Evolutionary conservation across 208 protist genomes (phyloP), one percentile per base, ranked within the genome.

Genomic region (Strigomonas galati): DNA sequence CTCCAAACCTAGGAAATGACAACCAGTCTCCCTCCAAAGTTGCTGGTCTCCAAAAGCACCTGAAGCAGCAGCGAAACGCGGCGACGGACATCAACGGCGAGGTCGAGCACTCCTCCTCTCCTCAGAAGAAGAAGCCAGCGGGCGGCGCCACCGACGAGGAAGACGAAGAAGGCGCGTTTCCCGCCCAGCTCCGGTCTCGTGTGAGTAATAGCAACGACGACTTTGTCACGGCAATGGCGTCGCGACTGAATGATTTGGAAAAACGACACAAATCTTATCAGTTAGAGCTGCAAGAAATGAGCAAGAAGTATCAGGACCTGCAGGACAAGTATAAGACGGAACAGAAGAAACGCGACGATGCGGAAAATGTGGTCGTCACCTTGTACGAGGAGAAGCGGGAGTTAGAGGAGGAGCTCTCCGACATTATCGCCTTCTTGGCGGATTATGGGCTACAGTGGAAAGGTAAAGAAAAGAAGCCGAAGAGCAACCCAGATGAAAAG

Each of bases 351-450:
- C 80, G 85, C 32, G 84, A 89, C 28, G 90, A 92, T 43, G 81
- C 71, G 17, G 86, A 93, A 60, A 75, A 73, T 12, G 63, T 83
- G 2, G 65, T 92, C 28, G 66, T 91, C 10, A 82, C 77, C 19
- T 72, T 92, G 21, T 89, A 89, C 76, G 82, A 89, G 15, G 83
- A 92, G 49, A 91, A 85, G 62, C 74, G 87, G 27, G 76, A 84
- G 46, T 54, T 90, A 6, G 81, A 92, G 62, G 27, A 74, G 48
- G 69, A 84, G 52, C 69, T 95, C 28, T 48, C 31, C 0, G 81
- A 81, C 17, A 81, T 85, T 64, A 51, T 68, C 27, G 43, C 53
- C 19, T 85, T 84, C 62, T 68, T 89, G 2, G 62, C 65, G 9
- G 74, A 82, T 58, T 82, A 85, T 48, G 83, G 83, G 14, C 63